Evolutionary conservation across 345 rosid species (phyloP), one percentile per base, ranked within the genome.

Genomic region (Lumnitzera racemosa): DNA sequence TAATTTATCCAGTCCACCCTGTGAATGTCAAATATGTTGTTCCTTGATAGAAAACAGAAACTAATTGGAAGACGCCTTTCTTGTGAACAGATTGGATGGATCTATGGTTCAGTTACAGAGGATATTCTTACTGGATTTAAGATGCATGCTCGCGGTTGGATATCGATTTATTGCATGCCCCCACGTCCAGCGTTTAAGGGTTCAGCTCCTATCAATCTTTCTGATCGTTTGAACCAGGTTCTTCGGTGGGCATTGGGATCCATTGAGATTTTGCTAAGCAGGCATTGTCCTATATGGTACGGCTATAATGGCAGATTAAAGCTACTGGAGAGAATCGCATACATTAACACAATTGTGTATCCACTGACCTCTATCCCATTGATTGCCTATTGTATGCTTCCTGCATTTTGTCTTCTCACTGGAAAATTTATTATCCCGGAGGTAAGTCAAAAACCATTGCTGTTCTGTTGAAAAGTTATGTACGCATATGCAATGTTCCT

Each of bases 101-200:
- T 94, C 69, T 94, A 94, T 59, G 99, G 99, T 68, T 94, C 99
- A 4, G 99, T 94, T 58, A 94, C 99, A 11, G 99, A 94, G 80
- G 99, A 94, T 83, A 94, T 94, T 81, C 78, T 94, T 66, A 94
- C 99, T 25, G 99, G 99, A 66, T 94, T 94, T 70, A 94, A 94
- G 82, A 94, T 94, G 99, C 99, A 94, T 70, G 92, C 97, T 61
- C 99, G 97, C 56, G 99, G 99, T 36, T 94, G 99, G 99, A 85
- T 90, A 65, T 94, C 99, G 20, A 63, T 94, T 61, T 94, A 94
- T 67, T 94, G 99, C 76, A 85, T 88, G 92, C 99, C 99, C 62
- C 89, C 97, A 8, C 99, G 99, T 51, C 97, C 99, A 56, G 97
- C 97, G 23, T 94, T 94, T 66, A 94, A 95, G 81, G 99, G 99